A percentile compares a stretch with the other conserved stretches of the same genome.
These are phyloP conservation scores for Debaryomyces sp. DNA, from an alignment of 1,139 yeast genomes.

Conservation along the genomic window DNA sequence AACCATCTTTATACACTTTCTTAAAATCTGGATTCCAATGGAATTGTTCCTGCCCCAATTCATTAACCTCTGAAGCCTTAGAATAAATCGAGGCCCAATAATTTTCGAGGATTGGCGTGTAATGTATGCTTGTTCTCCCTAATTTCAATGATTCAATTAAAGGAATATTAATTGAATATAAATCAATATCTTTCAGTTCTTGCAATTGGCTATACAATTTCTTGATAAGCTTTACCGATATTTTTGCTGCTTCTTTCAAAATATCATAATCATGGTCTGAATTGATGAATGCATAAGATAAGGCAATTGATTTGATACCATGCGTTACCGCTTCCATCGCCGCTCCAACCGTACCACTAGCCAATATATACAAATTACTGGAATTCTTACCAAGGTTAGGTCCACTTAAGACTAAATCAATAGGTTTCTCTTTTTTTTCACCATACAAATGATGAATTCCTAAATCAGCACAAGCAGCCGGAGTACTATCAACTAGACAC, in stretches of 20 bases:
- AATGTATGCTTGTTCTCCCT: constrained; percentile 60
- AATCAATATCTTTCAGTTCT: constrained; percentile 50
- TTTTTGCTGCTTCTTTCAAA: constrained; percentile 66
- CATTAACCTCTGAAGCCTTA: constrained; percentile 22
- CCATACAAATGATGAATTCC: constrained; percentile 75
- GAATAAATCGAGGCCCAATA: constrained; percentile 69
- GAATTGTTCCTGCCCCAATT: constrained; percentile 43
- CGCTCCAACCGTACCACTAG: constrained; percentile 98
- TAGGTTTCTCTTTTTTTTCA: constrained; percentile 51
- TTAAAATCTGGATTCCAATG: constrained; percentile 86
- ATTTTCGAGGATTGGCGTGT: constrained; percentile 79
- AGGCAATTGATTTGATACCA: constrained; percentile 73
- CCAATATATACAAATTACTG: constrained; percentile 82
- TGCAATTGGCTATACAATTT: constrained; percentile 64
- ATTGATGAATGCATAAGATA: constrained; percentile 76
- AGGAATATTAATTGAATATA: constrained; percentile 87
- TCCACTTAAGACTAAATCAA: constrained; percentile 88
- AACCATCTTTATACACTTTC: constrained; percentile 63
- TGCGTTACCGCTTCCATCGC: constrained; percentile 93
- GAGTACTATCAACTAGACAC: constrained; percentile 87
- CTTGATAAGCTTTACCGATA: constrained; percentile 64
- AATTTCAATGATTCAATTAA: constrained; percentile 53
- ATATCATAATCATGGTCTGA: constrained; percentile 55
- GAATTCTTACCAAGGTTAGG: constrained; percentile 96
- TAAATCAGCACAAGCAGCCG: constrained; percentile 92